Conservation (phyloP, 2,329 filamentous ascomycete genomes). For the Didymellaceae sp. region DNA sequence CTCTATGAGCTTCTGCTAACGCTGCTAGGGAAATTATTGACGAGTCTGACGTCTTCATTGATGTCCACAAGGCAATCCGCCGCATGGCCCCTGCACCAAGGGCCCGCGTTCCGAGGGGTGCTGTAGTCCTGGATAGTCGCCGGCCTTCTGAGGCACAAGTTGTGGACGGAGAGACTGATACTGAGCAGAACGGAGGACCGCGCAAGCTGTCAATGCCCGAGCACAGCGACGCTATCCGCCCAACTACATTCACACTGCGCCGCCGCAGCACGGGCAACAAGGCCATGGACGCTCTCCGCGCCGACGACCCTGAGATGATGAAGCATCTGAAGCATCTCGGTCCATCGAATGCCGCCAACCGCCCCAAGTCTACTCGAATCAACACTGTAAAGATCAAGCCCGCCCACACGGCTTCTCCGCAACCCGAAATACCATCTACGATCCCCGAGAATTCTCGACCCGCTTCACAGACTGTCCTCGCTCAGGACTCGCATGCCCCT, state of each 20-base stretch:
- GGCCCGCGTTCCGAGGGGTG: constrained; percentile 67
- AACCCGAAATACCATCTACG: constrained; percentile 58
- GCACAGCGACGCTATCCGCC: constrained; percentile 37
- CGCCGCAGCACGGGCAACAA: constrained; percentile 53
- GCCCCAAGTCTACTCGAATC: constrained; percentile 66
- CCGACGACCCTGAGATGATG: constrained; percentile 61
- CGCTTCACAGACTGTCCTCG: constrained; percentile 25
- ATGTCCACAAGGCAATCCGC: constrained; percentile 97
- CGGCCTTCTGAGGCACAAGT: constrained; percentile 32
- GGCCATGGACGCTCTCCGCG: constrained; percentile 52
- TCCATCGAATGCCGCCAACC: constrained; percentile 67
- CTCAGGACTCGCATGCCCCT: constrained; percentile 46
- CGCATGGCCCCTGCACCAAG: constrained; percentile 85
- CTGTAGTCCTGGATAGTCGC: constrained; percentile 56
- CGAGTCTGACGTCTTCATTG: constrained; percentile 97
- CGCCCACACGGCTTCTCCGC: constrained; percentile 65
- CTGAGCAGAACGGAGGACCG: constrained; percentile 24
- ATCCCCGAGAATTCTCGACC: constrained; percentile 50
- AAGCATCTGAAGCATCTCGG: constrained; percentile 69
- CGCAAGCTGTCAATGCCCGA: constrained; percentile 45
- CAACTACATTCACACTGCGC: constrained; percentile 53
- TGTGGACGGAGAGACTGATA: constrained; percentile 24
- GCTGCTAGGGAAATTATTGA: constrained; percentile 87
- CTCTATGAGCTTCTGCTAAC: constrained; percentile 13
- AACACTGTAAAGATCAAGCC: constrained; percentile 71